Evolutionary conservation across 1,284 basidiomycete species (phyloP).

Genomic region (Sporisorium iseilematis-ciliati): DNA sequence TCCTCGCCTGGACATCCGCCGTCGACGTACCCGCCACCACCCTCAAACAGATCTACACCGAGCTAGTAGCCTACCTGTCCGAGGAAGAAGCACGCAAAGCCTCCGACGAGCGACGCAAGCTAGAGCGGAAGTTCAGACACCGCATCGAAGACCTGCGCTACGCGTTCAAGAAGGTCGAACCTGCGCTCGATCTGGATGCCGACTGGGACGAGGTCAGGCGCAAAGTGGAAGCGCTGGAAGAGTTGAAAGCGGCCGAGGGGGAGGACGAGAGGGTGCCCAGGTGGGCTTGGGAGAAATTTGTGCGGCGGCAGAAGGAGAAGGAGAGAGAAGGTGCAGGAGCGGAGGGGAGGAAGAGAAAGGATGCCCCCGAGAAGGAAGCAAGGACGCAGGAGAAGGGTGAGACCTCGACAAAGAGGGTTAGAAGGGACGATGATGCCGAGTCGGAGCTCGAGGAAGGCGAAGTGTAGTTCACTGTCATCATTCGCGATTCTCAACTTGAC

Average conservation of each 20-base stretch:
- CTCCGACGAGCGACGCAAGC: conserved; percentile 78
- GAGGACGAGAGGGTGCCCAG: conserved; percentile 49
- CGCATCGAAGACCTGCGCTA: conserved; percentile 95
- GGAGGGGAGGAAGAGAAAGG: conserved; percentile 33
- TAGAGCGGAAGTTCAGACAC: conserved; percentile 86
- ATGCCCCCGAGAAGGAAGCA: conserved; percentile 3
- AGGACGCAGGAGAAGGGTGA: not conserved
- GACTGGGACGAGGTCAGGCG: conserved; percentile 30
- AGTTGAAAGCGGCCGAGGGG: conserved; percentile 45
- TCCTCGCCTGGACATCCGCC: conserved; percentile 71
- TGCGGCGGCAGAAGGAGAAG: conserved; percentile 58
- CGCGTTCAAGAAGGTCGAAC: conserved; percentile 87
- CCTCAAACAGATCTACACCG: conserved; percentile 27
- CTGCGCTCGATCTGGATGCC: conserved; percentile 72
- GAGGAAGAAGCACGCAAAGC: conserved; percentile 34
- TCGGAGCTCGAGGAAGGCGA: conserved; percentile 50
- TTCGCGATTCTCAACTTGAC: no score
- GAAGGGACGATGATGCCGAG: conserved; percentile 24
- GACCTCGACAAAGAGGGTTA: conserved; percentile 8
- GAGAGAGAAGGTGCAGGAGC: conserved; percentile 8
- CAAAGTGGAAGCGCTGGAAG: conserved; percentile 29
- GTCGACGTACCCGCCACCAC: conserved; percentile 20
- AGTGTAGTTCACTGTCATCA: conserved; percentile 19
- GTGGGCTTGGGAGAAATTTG: conserved; percentile 65
- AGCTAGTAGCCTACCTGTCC: conserved; percentile 31